Conservation (phyloP, 805 yeast genomes). For the Ogataea kodamae region DNA sequence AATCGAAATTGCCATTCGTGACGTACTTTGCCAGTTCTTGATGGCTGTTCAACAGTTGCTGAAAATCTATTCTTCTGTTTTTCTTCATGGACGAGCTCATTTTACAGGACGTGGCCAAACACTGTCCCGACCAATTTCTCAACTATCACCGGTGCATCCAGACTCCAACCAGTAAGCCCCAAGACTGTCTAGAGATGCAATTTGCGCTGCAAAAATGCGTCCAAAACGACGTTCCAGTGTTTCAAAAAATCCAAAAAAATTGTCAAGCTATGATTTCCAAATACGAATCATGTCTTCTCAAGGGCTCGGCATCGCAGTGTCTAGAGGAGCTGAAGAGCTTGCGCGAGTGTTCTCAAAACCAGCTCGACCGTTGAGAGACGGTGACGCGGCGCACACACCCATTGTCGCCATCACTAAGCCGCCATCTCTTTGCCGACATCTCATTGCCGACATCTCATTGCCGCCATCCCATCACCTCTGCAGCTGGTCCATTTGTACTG, state of each 20-base stretch:
- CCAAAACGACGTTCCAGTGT: conserved; percentile 60
- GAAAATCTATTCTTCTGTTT: conserved; percentile 13
- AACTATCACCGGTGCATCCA: conserved; percentile 71
- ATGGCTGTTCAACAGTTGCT: conserved; percentile 12
- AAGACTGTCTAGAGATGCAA: conserved; percentile 55
- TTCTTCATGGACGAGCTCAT: conserved; percentile 59
- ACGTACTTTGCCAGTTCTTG: conserved; percentile 18
- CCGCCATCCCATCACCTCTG: too few relatives aligned
- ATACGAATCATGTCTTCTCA: conserved; percentile 63
- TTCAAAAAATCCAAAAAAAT: conserved; percentile 59
- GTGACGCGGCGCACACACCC: too few relatives aligned
- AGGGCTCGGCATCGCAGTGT: conserved; percentile 51
- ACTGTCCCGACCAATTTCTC: conserved; percentile 71
- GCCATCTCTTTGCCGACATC: too few relatives aligned
- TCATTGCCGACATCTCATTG: too few relatives aligned
- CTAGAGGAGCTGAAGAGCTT: conserved; percentile 48
- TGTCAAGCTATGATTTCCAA: conserved; percentile 57
- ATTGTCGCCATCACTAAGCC: too few relatives aligned
- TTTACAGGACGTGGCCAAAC: conserved; percentile 72
- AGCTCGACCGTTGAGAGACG: conserved; percentile 11
- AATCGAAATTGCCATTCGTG: conserved; percentile 18
- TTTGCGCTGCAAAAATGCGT: conserved; percentile 59
- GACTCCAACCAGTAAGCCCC: conserved; percentile 37
- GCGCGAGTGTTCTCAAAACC: conserved; percentile 48
- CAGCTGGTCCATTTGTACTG: too few relatives aligned